Percentiles rank a stretch among this genome's conserved stretches.
Conservation (phyloP, 2,329 filamentous ascomycete genomes). For the Parasarocladium wereldwijsianum region DNA sequence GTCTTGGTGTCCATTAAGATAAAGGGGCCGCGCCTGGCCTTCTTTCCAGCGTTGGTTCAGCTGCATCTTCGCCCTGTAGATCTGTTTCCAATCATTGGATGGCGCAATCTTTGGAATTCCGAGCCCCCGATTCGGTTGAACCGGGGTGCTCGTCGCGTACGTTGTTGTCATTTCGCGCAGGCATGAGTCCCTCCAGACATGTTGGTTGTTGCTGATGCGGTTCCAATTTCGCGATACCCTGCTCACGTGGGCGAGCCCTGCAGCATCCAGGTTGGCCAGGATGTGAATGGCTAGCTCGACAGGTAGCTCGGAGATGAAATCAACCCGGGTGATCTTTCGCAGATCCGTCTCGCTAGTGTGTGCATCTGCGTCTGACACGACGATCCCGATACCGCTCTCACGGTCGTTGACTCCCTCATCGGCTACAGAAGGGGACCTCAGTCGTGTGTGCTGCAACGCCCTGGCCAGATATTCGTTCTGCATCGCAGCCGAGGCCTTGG, state of each 20-base stretch:
- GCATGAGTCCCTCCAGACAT: constrained; percentile 51
- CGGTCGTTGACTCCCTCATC: constrained; percentile 40
- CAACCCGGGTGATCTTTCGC: constrained; percentile 34
- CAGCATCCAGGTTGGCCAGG: constrained; percentile 38
- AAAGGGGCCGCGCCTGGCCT: constrained; percentile 66
- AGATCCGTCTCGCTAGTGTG: constrained; percentile 20
- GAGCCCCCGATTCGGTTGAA: constrained; percentile 38
- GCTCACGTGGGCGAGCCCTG: constrained; percentile 31
- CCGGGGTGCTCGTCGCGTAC: constrained; percentile 39
- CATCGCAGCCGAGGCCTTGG: constrained; percentile 44
- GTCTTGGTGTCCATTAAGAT: constrained; percentile 84
- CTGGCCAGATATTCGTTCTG: constrained; percentile 33
- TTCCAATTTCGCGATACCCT: constrained; percentile 38
- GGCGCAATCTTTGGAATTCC: constrained; percentile 40
- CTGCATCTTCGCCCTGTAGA: constrained; percentile 64
- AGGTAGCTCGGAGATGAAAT: constrained; percentile 42
- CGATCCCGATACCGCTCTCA: constrained; percentile 51
- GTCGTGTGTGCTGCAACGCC: constrained; percentile 24
- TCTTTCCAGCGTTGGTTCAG: constrained; percentile 69
- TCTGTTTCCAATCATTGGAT: constrained; percentile 69
- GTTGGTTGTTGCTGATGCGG: constrained; percentile 30
- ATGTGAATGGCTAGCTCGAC: constrained; percentile 44
- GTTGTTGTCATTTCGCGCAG: constrained; percentile 44
- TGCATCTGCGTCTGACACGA: constrained; percentile 27
- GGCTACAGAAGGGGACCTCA: constrained; percentile 21